Evolutionary conservation across 768 basidiomycete genomes (phyloP), one percentile per base, ranked within the genome.

Genomic region (Boletus rex-veris): DNA sequence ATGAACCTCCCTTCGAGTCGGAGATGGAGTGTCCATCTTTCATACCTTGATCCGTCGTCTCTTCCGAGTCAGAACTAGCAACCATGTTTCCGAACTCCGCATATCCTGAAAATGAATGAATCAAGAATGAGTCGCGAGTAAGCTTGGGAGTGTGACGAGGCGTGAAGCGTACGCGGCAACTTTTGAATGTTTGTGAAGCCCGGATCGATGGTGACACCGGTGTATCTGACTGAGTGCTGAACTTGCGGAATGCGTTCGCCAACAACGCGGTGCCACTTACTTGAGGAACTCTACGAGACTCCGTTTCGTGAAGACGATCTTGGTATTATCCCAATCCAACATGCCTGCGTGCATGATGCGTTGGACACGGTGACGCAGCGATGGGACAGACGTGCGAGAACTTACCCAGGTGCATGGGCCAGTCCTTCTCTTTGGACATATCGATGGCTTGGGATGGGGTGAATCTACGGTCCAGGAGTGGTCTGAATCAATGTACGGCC

Each of bases 321-420:
- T 81, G 45, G 85, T 88, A 12, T 71, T 66, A 64, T 90, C 89
- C 88, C 89, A 90, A 70, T 91, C 89, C 58, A 91, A 74, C 82
- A 88, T 80, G 55, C 87, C 88, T 89, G 50, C 4, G 41, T 28
- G 37, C 11, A 26, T 11, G 54, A 30, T 50, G 24, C 3, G 5
- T 48, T 16, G 35, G 21, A 39, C 26, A 21, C 7, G 30, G 18
- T 16, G 19, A 30, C 7, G 42, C 16, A 45, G 28, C 12, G 19
- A 52, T 41, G 28, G 44, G 24, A 40, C 21, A 30, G 36, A 43
- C n/a, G 35, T 40, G 40, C 44, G 28, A 42, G 51, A 10, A 64
- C 75, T 26, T 47, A 84, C 88, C 88, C 18, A 90, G 73, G 59
- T 77, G 78, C 55, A 81, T 72, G 30, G 86, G 71, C 89, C 89